Evolutionary conservation across 225 moss, liverwort and hornwort species (phyloP), one percentile per base, ranked within the genome.

Genomic region (Climacium dendroides): DNA sequence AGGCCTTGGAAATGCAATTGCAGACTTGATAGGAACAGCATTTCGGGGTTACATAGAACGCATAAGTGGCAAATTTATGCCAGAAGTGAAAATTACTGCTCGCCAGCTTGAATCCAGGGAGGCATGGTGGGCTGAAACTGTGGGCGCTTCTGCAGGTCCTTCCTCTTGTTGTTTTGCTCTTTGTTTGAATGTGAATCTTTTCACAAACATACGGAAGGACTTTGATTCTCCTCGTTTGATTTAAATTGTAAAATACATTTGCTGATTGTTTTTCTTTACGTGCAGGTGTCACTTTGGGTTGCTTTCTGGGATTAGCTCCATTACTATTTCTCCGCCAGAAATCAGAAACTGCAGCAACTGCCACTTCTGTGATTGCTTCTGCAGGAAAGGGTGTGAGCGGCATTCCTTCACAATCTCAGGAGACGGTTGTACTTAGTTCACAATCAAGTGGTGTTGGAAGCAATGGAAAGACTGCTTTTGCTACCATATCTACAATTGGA

Each of bases 121-220:
- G 83, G 95, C 95, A 13, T 94, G 95, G 93, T 95, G 95, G 95
- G 95, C 95, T 79, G 95, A 95, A 62, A 95, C 94, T 20, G 90
- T 91, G 74, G 95, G 95, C 67, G 93, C 94, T 72, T 93, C 95
- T 78, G 83, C 90, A 88, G 95, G 95, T 90, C 72, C n/a, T 75
- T 53, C 43, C 87, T 89, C 80, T 65, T 16, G 5, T 18, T 78
- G 37, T 66, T 60, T 50, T 64, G 13, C 60, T 75, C 73, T 28
- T 74, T 59, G 4, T 83, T 85, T 64, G 57, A 47, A 62, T 85
- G 53, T 45, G 47, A 37, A 19, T 76, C 50, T 81, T 30, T 57
- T 59, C 50, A 69, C 83, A 14, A 86, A 34, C 63, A 72, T 54
- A 76, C 22, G 22, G 19, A 62, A 83, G 83, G 22, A 64, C 41